These are phyloP conservation scores for Isoetes taiwanensis DNA, from an alignment of 75 land plant genomes.

Conservation along the genomic window DNA sequence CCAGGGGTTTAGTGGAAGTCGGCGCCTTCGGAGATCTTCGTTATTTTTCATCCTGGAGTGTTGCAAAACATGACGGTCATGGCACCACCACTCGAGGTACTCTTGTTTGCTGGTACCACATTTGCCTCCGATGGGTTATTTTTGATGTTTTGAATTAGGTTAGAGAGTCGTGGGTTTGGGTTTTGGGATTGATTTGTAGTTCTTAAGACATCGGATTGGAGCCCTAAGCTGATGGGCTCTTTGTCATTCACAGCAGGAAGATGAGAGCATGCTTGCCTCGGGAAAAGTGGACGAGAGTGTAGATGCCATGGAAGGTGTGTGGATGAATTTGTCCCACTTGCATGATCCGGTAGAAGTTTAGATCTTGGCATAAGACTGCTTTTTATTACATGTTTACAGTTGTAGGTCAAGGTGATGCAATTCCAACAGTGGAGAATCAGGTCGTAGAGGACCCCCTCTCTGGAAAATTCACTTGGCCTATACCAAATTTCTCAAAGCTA, in stretches of 20 bases:
- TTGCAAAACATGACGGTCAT: constrained; percentile 19
- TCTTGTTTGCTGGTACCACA: background rate
- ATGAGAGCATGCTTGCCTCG: constrained; percentile 91
- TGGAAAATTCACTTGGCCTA: constrained; percentile 77
- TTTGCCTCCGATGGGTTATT: no score
- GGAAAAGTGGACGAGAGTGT: constrained; percentile 50
- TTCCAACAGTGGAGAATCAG: constrained; percentile 60
- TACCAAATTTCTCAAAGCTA: constrained; percentile 68
- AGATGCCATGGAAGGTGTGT: constrained; percentile 87
- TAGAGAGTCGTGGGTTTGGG: background rate
- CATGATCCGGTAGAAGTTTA: background rate
- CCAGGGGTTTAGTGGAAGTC: no score
- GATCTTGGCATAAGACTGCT: background rate
- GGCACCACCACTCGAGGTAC: constrained; percentile 28
- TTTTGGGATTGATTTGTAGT: background rate
- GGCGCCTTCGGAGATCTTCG: no score
- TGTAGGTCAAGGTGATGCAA: constrained; percentile 50
- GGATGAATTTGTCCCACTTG: background rate
- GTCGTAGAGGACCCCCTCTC: constrained; percentile 68
- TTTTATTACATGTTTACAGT: constrained; percentile 8
- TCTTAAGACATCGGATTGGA: background rate
- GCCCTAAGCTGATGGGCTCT: constrained; percentile 1
- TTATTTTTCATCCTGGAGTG: no score
- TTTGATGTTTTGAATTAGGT: no score
- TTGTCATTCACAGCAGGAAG: constrained; percentile 55